These are phyloP conservation scores for Arabidopsis arenosa DNA, from an alignment of 345 rosid species.

Conservation along the genomic window DNA sequence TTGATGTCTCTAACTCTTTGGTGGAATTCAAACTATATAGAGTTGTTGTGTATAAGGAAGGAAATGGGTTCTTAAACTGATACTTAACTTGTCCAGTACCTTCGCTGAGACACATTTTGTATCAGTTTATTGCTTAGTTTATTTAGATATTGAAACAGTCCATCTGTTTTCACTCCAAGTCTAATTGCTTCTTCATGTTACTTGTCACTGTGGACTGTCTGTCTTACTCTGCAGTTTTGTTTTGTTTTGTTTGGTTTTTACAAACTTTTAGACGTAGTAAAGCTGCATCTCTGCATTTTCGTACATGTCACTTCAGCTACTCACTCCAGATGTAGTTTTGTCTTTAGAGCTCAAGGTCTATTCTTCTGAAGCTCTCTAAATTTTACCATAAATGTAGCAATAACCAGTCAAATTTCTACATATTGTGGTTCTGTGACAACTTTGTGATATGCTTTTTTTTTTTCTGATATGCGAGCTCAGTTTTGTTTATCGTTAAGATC, in stretches of 20 bases:
- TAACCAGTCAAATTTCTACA: too few relatives aligned
- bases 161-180: background rate
- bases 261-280: background rate
- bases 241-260: background rate
- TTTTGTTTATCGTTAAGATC: too few relatives aligned
- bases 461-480: too few relatives aligned
- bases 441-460: too few relatives aligned
- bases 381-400: too few relatives aligned
- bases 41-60: conserved; percentile 8
- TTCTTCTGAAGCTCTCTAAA: background rate
- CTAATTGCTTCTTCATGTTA: conserved; percentile 17
- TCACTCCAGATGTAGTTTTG: background rate
- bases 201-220: background rate
- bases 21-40: background rate
- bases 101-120: conserved; percentile 13
- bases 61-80: conserved; percentile 17
- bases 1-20: background rate
- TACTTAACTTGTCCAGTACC: background rate
- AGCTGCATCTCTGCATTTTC: background rate
- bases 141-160: background rate
- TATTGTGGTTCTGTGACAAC: too few relatives aligned
- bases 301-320: background rate
- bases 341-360: background rate
- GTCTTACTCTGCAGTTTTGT: background rate
- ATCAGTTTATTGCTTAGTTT: background rate